phyloP scores from a whole-genome alignment of 2,329 filamentous ascomycete genomes.

The Hypoxylon sp. region DNA sequence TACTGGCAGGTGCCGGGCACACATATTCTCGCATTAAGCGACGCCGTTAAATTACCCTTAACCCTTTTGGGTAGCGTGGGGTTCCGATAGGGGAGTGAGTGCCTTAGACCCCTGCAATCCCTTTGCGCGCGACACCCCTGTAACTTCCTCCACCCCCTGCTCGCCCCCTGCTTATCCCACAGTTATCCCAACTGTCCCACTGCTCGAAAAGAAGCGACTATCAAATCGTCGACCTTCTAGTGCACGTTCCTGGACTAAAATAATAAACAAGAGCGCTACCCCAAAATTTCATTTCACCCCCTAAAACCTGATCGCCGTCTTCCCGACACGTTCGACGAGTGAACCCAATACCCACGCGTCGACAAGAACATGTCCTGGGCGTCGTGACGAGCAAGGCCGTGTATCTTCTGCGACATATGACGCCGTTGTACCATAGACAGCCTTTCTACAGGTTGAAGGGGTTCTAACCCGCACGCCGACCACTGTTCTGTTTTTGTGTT shows the following conservation, averaged over 20 bases:
- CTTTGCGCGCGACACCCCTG: conserved; percentile 38
- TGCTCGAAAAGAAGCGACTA: conserved; percentile 34
- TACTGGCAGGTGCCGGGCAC: conserved; percentile 9
- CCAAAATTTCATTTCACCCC: conserved; percentile 46
- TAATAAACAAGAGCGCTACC: conserved; percentile 46
- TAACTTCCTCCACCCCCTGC: conserved; percentile 15
- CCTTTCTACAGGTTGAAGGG: conserved; percentile 47
- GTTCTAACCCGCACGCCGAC: conserved; percentile 18
- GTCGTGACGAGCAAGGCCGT: conserved; percentile 16
- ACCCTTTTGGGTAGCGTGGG: conserved; percentile 42
- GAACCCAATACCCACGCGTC: conserved; percentile 33
- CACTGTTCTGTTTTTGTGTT: conserved; percentile 27
- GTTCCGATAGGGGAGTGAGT: conserved; percentile 32
- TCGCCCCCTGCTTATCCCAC: conserved; percentile 37
- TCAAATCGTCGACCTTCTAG: conserved; percentile 30
- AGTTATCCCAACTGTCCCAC: conserved; percentile 27
- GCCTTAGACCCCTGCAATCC: conserved; percentile 26
- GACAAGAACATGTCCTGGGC: conserved; percentile 36
- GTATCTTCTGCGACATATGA: conserved; percentile 48
- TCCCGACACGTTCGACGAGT: conserved; percentile 32
- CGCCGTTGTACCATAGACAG: conserved; percentile 31
- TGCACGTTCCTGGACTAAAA: conserved; percentile 44
- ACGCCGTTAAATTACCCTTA: conserved; percentile 58
- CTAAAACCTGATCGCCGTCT: conserved; percentile 41
- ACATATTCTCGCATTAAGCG: conserved; percentile 42